Evolutionary conservation across 495 filamentous ascomycete genomes (phyloP), one percentile per base, ranked within the genome.

Genomic region (Talaromyces ruber): DNA sequence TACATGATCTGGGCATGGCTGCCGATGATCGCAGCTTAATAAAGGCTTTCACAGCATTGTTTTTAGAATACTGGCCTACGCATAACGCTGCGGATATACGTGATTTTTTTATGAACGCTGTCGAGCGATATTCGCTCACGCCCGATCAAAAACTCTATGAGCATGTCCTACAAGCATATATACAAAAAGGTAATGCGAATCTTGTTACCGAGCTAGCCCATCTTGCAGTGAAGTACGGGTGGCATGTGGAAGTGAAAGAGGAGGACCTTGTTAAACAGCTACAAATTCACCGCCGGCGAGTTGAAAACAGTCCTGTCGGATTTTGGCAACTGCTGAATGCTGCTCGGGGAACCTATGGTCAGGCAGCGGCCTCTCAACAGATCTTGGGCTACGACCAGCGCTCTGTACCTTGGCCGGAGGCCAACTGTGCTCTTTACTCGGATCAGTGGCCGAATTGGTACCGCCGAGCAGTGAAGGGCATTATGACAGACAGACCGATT

Each of bases 291-390:
- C 72, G 69, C 4, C 52, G 70, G 16, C 66, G 71, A 47, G 72
- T 76, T 59, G 70, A 72, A 55, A 61, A 68, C 1, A 65, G 69
- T 4, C 77, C 76, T 0, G 70, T 76, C 18, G 75, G 77, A 12
- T 67, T 74, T 55, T 80, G 76, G 76, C 71, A 74, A 21, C 76
- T 79, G 77, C 62, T 79, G 14, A 74, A 77, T 52, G 72, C 76
- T 4, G 75, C 77, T 6, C 74, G 72, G 43, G 60, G 68, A 7
- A 65, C 72, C 58, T 64, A 74, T 53, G 64, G 66, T n/a, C 64
- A 71, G 61, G 66, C 70, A 6, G 61, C 76, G 55, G 60, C 64
- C 39, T 75, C 72, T n/a, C 69, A 68, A 54, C 71, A 71, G n/a
- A 66, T 80, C 29, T 61, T 79, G 39, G 77, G 77, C 8, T 25